Conservation (phyloP, 2,329 filamentous ascomycete species). For the Verticillium albo-atrum region DNA sequence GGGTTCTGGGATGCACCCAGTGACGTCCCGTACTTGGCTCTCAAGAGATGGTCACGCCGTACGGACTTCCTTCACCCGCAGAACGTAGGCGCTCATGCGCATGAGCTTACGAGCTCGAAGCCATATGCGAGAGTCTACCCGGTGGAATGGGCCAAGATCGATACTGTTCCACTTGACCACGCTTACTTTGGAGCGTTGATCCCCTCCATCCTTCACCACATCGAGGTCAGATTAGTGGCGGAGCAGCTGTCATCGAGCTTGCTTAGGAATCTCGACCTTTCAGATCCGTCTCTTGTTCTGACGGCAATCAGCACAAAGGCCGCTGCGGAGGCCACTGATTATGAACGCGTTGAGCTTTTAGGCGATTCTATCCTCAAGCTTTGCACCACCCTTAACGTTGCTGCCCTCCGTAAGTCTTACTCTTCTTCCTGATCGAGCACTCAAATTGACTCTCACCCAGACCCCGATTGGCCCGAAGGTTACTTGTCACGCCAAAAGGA, state of each 20-base stretch:
- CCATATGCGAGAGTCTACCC: slow-evolving; percentile 41
- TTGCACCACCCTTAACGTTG: slow-evolving; percentile 61
- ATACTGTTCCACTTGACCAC: slow-evolving; percentile 38
- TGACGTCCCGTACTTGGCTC: slow-evolving; percentile 43
- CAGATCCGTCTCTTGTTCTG: slow-evolving; percentile 46
- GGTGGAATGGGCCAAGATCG: slow-evolving; percentile 41
- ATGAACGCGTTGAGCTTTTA: slow-evolving; percentile 81
- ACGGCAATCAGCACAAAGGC: slow-evolving; percentile 66
- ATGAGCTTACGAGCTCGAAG: slow-evolving; percentile 28
- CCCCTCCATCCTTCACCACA: slow-evolving; percentile 67
- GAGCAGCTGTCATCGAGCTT: slow-evolving; percentile 52
- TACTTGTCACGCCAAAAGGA: slow-evolving; percentile 67
- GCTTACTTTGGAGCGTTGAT: slow-evolving; percentile 57
- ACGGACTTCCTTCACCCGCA: slow-evolving; percentile 53
- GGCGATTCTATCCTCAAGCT: slow-evolving; percentile 83
- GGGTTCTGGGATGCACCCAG: slow-evolving; percentile 27
- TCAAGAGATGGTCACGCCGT: slow-evolving; percentile 48
- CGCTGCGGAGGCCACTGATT: slow-evolving; percentile 59
- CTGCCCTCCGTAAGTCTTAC: slow-evolving; percentile 40
- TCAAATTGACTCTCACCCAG: slow-evolving; percentile 21
- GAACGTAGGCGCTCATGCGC: slow-evolving; percentile 1
- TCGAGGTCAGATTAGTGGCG: slow-evolving; percentile 63
- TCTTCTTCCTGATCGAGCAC: neutral
- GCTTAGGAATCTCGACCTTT: slow-evolving; percentile 45
- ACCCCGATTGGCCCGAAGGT: slow-evolving; percentile 70